Conservation (phyloP, 371 early-diverging fungal species). For the Mortierella sp. region DNA sequence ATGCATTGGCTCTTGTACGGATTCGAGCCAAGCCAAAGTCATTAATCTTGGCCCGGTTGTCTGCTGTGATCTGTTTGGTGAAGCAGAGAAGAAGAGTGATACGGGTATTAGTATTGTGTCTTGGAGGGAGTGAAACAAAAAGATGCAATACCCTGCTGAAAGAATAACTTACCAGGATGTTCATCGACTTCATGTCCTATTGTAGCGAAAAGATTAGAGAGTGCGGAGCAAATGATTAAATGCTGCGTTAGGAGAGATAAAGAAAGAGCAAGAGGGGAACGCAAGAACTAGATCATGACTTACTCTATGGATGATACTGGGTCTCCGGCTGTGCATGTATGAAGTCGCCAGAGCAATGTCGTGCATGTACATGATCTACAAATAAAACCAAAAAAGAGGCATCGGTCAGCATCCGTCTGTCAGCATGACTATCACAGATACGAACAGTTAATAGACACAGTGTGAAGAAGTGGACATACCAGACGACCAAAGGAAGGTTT, state of each 20-base stretch:
- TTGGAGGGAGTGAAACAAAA: not conserved
- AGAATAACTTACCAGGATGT: constrained; percentile 60
- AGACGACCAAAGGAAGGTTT: constrained; percentile 75
- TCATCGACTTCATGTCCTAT: constrained; percentile 87
- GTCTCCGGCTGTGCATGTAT: constrained; percentile 62
- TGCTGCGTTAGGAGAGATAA: too few relatives aligned
- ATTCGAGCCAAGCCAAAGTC: constrained; percentile 86
- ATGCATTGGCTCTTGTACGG: constrained; percentile 71
- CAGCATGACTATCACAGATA: not conserved
- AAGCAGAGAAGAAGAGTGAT: too few relatives aligned
- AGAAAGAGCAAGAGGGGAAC: not conserved
- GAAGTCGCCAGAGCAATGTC: constrained; percentile 74
- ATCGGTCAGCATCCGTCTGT: not conserved
- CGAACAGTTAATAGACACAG: not conserved
- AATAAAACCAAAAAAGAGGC: not conserved
- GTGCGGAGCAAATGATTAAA: not conserved
- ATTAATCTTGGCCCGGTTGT: constrained; percentile 81
- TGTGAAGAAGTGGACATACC: constrained; percentile 10
- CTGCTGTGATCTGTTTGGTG: constrained; percentile 60
- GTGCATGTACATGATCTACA: constrained; percentile 78
- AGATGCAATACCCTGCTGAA: not conserved
- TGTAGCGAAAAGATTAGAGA: not conserved
- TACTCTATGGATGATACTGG: constrained; percentile 67
- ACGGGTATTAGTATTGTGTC: not conserved
- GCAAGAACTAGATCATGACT: not conserved